These are phyloP conservation scores for Tetrapisispora fleetii DNA, from an alignment of 805 yeast species.

Conservation along the genomic window DNA sequence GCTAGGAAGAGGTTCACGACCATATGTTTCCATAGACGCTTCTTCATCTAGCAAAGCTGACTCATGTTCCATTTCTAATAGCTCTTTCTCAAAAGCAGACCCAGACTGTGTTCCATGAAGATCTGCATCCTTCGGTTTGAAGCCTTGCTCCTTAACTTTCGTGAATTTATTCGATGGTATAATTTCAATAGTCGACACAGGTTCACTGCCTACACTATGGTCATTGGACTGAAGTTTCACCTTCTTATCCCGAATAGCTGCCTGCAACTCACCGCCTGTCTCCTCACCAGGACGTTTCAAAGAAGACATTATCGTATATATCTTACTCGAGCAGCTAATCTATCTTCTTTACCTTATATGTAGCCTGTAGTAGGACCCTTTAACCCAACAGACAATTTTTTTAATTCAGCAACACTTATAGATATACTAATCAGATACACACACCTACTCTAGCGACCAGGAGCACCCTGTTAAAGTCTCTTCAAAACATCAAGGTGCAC, in stretches of 20 bases:
- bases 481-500: too few relatives aligned
- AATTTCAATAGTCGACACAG: constrained; percentile 27
- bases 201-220: constrained; percentile 27
- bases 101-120: constrained; percentile 15
- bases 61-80: constrained; percentile 24
- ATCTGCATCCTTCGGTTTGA: constrained; percentile 21
- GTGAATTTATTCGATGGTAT: constrained; percentile 24
- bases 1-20: constrained; percentile 47
- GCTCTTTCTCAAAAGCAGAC: constrained; percentile 24
- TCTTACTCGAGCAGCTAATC: neutral
- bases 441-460: too few relatives aligned
- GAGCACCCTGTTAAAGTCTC: too few relatives aligned
- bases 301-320: neutral
- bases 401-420: too few relatives aligned
- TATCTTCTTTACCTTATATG: too few relatives aligned
- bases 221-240: constrained; percentile 22
- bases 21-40: constrained; percentile 33
- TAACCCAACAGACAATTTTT: too few relatives aligned
- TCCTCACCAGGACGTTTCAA: constrained; percentile 17
- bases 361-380: too few relatives aligned
- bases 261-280: constrained; percentile 5
- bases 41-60: constrained; percentile 17
- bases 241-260: constrained; percentile 15
- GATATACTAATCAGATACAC: too few relatives aligned
- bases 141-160: constrained; percentile 26